These are phyloP conservation scores for Arthroderma sp. DNA, from an alignment of 2,329 filamentous ascomycete genomes.

Conservation along the genomic window DNA sequence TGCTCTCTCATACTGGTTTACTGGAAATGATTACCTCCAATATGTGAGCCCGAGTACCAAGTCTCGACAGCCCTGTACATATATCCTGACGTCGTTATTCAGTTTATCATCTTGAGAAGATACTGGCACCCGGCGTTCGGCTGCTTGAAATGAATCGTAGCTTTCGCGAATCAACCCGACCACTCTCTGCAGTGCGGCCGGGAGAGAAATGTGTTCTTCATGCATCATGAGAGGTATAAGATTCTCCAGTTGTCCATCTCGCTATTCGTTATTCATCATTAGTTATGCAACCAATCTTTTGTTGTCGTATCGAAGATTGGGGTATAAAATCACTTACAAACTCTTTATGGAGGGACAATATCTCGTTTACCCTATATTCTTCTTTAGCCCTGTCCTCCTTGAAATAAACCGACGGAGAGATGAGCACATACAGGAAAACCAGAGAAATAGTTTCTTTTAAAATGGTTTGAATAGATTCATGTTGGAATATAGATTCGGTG, in stretches of 20 bases:
- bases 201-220: neutral
- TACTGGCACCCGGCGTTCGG: neutral
- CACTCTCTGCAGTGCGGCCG: neutral
- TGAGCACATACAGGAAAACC: neutral
- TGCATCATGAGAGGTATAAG: neutral
- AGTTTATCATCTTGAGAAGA: neutral
- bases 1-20: neutral
- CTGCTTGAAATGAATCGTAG: neutral
- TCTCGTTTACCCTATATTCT: neutral
- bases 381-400: neutral
- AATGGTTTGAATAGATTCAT: neutral
- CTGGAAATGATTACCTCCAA: neutral
- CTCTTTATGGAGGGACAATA: neutral
- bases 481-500: neutral
- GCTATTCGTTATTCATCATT: neutral
- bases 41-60: neutral
- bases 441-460: neutral
- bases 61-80: neutral
- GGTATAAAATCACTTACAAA: neutral
- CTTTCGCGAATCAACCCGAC: neutral
- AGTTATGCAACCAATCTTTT: neutral
- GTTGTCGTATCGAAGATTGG: neutral
- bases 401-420: too few species aligned
- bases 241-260: neutral
- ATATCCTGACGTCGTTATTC: neutral